Base-by-base conservation (phyloP, 257 asterid species). In the Nicotiana paniculata region DNA sequence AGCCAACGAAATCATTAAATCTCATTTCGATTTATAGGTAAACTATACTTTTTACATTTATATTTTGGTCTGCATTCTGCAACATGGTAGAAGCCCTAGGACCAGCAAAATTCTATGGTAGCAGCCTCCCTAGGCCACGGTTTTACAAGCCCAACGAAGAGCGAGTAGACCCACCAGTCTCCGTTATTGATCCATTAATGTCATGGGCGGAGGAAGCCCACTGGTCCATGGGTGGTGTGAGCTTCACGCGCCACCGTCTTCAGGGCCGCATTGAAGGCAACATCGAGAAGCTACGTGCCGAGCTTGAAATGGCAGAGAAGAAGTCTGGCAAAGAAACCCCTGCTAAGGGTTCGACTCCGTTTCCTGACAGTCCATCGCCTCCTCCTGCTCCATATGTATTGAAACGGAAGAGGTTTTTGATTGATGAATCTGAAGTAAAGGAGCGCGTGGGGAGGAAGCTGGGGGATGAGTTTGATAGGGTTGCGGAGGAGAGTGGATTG, bases 191-290 rank as follows among this genome's bases (percentile, higher is more conserved):
- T 78, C 91, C 98, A 26, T 85, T 96, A 4, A 85, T 93, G 86
- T 65, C 90, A 6, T 96, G 98, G 99, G 97, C 99, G 26, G 57
- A 89, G 69, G 96, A 92, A 81, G 97, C 97, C 4, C 99, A 95
- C 86, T 93, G 98, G 99, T 92, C 97, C n/a, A 95, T 95, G 99
- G 98, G 99, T 1, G 98, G 97, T 46, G 91, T 91, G 82, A 93
- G 87, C 79, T 76, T 89, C 89, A 83, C 63, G 86, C 97, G 97
- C 83, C 93, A 86, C 88, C 96, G 99, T 65, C 93, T 93, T 87
- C 99, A 93, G 75, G 99, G 99, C 83, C 90, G 96, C 7, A 93
- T 93, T 86, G 98, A 93, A 89, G 97, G 99, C 9, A 93, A 86
- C 55, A 87, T 96, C 35, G 84, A 89, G 77, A 92, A 82, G 79